A percentile compares a stretch with the other conserved stretches of the same genome.
Conservation (phyloP, 371 early-diverging fungal species). For the Quaeritorhiza haematococci region DNA sequence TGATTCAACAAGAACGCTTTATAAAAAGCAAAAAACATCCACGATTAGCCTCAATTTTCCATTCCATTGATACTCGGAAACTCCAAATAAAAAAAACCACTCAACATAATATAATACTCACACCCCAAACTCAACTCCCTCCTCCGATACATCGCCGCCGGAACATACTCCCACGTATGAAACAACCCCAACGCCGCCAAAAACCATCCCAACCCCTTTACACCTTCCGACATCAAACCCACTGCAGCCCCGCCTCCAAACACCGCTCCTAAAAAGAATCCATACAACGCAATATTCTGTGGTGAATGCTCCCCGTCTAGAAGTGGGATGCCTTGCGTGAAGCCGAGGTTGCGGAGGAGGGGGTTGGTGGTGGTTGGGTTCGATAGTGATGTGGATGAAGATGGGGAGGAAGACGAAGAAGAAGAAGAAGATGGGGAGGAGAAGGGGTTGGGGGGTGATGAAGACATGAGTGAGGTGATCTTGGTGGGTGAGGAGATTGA, state of each 20-base stretch:
- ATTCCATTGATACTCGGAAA: not conserved
- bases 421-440: no score
- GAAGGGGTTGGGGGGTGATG: no score
- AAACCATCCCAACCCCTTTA: constrained; percentile 58
- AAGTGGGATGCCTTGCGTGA: no score
- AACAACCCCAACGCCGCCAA: constrained; percentile 59
- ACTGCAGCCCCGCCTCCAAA: constrained; percentile 52
- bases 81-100: constrained; percentile 1
- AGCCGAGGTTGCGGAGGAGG: no score
- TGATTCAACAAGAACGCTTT: constrained; percentile 80
- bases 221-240: constrained; percentile 8
- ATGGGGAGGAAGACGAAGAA: no score
- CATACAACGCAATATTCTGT: constrained; percentile 68
- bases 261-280: constrained; percentile 56
- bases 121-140: constrained; percentile 58
- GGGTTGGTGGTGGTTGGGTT: no score
- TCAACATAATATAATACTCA: constrained; percentile 31
- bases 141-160: constrained; percentile 68
- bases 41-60: not conserved
- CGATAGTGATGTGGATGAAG: no score
- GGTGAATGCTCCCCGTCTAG: constrained; percentile 66
- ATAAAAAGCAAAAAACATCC: not conserved
- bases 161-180: constrained; percentile 73
- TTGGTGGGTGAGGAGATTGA: no score
- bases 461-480: no score